Percentiles rank a stretch among this genome's conserved stretches.
These are phyloP conservation scores for Sclerotinia spermophila DNA, from an alignment of 2,329 filamentous ascomycete genomes.

Conservation along the genomic window DNA sequence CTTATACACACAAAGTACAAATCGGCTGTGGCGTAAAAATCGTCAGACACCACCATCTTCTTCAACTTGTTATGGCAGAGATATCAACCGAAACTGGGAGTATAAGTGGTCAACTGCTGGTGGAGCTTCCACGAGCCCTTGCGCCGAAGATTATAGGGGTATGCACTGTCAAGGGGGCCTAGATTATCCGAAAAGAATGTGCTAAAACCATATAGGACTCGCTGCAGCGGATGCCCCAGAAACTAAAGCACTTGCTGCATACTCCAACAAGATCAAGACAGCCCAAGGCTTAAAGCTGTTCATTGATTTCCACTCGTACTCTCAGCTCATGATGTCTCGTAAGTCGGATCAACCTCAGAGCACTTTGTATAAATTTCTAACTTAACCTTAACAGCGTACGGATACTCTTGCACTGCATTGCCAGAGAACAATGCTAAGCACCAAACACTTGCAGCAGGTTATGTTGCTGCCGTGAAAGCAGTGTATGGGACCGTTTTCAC, in stretches of 20 bases:
- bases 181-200: background rate
- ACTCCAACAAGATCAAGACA: constrained; percentile 43
- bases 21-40: constrained; percentile 62
- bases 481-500: constrained; percentile 47
- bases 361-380: background rate
- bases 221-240: constrained; percentile 49
- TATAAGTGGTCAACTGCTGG: constrained; percentile 45
- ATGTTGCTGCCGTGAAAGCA: constrained; percentile 51
- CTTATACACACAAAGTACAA: constrained; percentile 52
- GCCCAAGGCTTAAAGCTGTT: constrained; percentile 54
- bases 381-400: constrained; percentile 43
- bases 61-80: constrained; percentile 47
- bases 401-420: constrained; percentile 52
- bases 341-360: constrained; percentile 4
- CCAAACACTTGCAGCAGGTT: constrained; percentile 46
- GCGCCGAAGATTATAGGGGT: constrained; percentile 47
- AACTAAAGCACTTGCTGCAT: constrained; percentile 47
- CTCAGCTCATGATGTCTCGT: constrained; percentile 53
- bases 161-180: constrained; percentile 2
- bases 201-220: constrained; percentile 33
- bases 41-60: constrained; percentile 41
- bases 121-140: constrained; percentile 51
- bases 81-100: constrained; percentile 59
- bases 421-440: constrained; percentile 48
- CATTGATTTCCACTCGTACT: constrained; percentile 64